These are phyloP conservation scores for Triticum dicoccoides DNA, from an alignment of 176 grass and related monocot genomes.

Conservation along the genomic window DNA sequence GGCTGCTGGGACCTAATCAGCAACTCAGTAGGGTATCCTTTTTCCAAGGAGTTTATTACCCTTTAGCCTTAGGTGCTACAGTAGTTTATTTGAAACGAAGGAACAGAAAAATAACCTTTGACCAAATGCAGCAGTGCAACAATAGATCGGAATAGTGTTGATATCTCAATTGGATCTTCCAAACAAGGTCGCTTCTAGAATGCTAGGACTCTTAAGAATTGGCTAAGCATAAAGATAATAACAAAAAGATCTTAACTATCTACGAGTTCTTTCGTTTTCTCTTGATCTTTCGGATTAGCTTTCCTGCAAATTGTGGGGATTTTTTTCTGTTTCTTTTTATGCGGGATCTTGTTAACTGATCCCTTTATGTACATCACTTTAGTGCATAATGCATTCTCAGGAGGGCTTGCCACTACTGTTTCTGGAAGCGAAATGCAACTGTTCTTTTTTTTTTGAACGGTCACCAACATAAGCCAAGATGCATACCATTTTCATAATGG, in stretches of 20 bases:
- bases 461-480: background rate
- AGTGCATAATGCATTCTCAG: background rate
- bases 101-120: background rate
- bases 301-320: background rate
- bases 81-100: background rate
- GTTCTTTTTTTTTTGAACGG: no score
- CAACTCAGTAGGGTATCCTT: background rate
- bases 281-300: background rate
- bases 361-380: background rate
- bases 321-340: background rate
- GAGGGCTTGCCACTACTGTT: background rate
- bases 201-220: background rate
- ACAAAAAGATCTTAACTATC: background rate
- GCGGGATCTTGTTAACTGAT: background rate
- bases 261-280: background rate
- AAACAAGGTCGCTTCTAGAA: background rate
- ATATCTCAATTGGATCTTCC: background rate
- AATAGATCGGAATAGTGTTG: background rate
- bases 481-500: background rate
- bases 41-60: background rate
- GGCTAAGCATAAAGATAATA: background rate
- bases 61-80: background rate
- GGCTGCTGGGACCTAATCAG: background rate
- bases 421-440: no score
- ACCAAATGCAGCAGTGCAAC: background rate